Evolutionary conservation across 1,284 basidiomycete genomes (phyloP).

Genomic region (Schizopora paradoxa): DNA sequence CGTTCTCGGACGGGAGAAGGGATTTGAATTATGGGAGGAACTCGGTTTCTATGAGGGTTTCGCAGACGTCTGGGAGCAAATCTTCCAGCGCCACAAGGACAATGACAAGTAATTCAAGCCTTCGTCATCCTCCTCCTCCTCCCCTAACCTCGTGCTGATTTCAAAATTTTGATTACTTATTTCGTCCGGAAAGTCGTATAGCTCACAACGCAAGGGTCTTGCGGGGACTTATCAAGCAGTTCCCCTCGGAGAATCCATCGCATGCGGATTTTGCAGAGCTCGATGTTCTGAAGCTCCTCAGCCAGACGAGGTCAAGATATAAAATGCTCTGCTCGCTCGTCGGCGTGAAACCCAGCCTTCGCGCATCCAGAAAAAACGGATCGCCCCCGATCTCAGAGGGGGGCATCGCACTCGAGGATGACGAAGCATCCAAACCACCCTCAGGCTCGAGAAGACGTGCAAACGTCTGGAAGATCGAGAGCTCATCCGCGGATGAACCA

Average conservation of each 20-base stretch:
- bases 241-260: conserved; percentile 74
- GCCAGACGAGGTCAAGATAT: conserved; percentile 85
- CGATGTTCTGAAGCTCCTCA: conserved; percentile 72
- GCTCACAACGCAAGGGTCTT: conserved; percentile 62
- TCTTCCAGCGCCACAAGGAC: conserved; percentile 36
- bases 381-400: neutral
- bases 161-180: conserved; percentile 11
- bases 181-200: conserved; percentile 42
- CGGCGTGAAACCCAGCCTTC: conserved; percentile 64
- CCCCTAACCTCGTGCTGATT: neutral
- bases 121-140: neutral
- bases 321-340: conserved; percentile 79
- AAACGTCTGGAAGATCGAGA: conserved; percentile 2
- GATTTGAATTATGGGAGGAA: conserved; percentile 96
- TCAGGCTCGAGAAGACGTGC: neutral
- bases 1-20: conserved; percentile 86
- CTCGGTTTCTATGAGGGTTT: conserved; percentile 90
- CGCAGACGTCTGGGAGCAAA: conserved; percentile 62
- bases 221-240: conserved; percentile 66
- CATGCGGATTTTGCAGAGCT: conserved; percentile 43
- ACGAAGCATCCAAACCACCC: neutral
- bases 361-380: conserved; percentile 24
- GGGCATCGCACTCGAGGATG: neutral
- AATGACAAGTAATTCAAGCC: conserved; percentile 43
- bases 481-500: too few species aligned